These are phyloP conservation scores for Eutrema salsugineum DNA, from an alignment of 441 rosid genomes.

Conservation along the genomic window DNA sequence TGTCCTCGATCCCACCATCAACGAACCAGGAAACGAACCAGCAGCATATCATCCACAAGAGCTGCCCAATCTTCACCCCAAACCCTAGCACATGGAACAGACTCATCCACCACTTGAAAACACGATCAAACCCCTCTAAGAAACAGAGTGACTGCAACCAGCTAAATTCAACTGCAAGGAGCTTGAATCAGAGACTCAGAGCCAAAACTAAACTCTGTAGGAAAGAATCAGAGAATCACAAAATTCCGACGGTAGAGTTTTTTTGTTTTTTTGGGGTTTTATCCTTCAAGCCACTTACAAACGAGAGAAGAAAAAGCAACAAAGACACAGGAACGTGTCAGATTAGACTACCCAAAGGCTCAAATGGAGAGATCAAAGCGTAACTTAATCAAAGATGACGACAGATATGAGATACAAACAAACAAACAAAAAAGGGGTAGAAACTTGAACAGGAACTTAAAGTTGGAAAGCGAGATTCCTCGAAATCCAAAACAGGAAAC, in stretches of 20 bases:
- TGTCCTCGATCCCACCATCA: conserved; percentile 58
- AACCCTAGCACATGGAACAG: conserved; percentile 64
- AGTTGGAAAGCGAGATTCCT: conserved; percentile 23
- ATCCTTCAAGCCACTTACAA: conserved; percentile 34
- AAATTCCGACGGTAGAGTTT: neutral
- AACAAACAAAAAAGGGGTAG: neutral
- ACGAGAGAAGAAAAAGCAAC: neutral
- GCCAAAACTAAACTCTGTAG: neutral
- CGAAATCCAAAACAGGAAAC: conserved; percentile 23
- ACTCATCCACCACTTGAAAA: conserved; percentile 58
- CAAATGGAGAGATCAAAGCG: conserved; percentile 5
- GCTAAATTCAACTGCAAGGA: neutral
- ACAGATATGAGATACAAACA: neutral
- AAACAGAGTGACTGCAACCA: neutral
- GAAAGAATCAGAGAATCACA: neutral
- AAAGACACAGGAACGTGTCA: conserved; percentile 36
- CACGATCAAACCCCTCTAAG: neutral
- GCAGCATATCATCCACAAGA: conserved; percentile 81
- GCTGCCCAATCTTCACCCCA: conserved; percentile 74
- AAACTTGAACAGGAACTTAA: neutral
- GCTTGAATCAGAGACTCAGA: neutral
- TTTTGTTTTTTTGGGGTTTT: neutral
- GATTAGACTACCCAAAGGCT: conserved; percentile 18
- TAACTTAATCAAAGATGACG: conserved; percentile 25
- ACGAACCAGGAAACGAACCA: conserved; percentile 64